Evolutionary conservation across 352 stramenopile genomes (phyloP).

Genomic region (Pythium apleroticum): DNA sequence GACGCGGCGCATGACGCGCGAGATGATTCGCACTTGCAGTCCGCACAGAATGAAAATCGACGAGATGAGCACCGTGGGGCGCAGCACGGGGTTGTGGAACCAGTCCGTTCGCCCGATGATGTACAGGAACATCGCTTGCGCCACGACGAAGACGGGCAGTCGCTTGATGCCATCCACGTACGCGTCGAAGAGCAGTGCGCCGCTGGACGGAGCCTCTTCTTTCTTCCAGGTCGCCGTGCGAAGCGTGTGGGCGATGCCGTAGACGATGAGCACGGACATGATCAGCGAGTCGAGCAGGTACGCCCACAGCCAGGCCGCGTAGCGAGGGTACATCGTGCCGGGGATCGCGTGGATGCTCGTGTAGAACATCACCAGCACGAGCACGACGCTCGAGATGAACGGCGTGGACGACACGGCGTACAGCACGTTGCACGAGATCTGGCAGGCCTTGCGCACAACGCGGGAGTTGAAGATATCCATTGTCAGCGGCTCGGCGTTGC

Average conservation of each 20-base stretch:
- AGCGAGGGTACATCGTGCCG: slow-evolving; percentile 67
- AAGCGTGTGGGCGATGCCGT: slow-evolving; percentile 64
- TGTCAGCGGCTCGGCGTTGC: slow-evolving; percentile 48
- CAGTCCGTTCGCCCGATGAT: slow-evolving; percentile 60
- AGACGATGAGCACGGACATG: slow-evolving; percentile 64
- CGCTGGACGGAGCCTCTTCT: slow-evolving; percentile 58
- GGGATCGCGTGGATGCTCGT: slow-evolving; percentile 56
- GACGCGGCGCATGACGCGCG: slow-evolving; percentile 58
- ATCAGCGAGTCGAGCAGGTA: slow-evolving; percentile 61
- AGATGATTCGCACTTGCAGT: slow-evolving; percentile 52
- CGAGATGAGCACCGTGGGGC: slow-evolving; percentile 62
- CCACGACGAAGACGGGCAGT: slow-evolving; percentile 45
- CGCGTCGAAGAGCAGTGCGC: slow-evolving; percentile 48
- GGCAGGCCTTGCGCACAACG: slow-evolving; percentile 66
- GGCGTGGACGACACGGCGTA: slow-evolving; percentile 70
- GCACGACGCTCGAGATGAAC: slow-evolving; percentile 56
- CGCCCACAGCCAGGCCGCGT: slow-evolving; percentile 63
- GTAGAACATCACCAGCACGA: slow-evolving; percentile 49
- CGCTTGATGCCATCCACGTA: slow-evolving; percentile 51
- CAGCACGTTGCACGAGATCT: slow-evolving; percentile 72
- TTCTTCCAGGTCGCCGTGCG: slow-evolving; percentile 68
- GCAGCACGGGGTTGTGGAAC: slow-evolving; percentile 78
- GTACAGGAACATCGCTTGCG: slow-evolving; percentile 61
- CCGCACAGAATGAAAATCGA: slow-evolving; percentile 39
- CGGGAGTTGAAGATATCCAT: slow-evolving; percentile 76